Percentiles rank a stretch among this genome's conserved stretches.
These are phyloP conservation scores for Saksenaea vasiformis DNA, from an alignment of 371 early-diverging fungal species.

Conservation along the genomic window DNA sequence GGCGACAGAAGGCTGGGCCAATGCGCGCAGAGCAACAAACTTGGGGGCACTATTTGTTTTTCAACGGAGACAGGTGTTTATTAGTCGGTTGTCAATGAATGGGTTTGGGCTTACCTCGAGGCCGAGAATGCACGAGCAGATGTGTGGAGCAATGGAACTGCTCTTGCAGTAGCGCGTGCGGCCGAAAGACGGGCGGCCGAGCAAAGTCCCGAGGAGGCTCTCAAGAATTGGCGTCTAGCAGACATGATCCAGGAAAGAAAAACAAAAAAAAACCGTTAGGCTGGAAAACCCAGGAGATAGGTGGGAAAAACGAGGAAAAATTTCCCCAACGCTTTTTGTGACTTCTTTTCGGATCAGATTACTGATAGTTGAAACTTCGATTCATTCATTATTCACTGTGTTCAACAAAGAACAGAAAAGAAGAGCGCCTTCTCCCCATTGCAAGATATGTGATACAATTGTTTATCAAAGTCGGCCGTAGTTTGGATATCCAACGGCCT, in stretches of 20 bases:
- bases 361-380: neutral
- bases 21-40: conserved; percentile 52
- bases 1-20: conserved; percentile 27
- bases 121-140: conserved; percentile 40
- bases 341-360: conserved; percentile 1
- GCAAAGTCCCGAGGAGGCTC: conserved; percentile 34
- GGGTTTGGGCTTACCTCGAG: conserved; percentile 29
- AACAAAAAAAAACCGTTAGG: conserved; percentile 12
- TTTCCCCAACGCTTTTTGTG: conserved; percentile 5
- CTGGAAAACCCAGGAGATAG: conserved; percentile 10
- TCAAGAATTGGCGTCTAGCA: conserved; percentile 51
- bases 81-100: neutral
- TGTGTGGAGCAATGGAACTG: conserved; percentile 36
- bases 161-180: conserved; percentile 26
- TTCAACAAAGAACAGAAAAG: too few species aligned
- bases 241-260: conserved; percentile 27
- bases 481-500: too few species aligned
- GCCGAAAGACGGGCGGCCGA: conserved; percentile 42
- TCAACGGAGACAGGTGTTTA: neutral
- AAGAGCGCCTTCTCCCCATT: too few species aligned
- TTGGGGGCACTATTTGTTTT: conserved; percentile 34
- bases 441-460: too few species aligned
- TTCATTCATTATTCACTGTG: too few species aligned
- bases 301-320: neutral
- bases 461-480: too few species aligned